Evolutionary conservation across 192 early-diverging fungal genomes (phyloP).

Genomic region (Lunasporangiospora selenospora): DNA sequence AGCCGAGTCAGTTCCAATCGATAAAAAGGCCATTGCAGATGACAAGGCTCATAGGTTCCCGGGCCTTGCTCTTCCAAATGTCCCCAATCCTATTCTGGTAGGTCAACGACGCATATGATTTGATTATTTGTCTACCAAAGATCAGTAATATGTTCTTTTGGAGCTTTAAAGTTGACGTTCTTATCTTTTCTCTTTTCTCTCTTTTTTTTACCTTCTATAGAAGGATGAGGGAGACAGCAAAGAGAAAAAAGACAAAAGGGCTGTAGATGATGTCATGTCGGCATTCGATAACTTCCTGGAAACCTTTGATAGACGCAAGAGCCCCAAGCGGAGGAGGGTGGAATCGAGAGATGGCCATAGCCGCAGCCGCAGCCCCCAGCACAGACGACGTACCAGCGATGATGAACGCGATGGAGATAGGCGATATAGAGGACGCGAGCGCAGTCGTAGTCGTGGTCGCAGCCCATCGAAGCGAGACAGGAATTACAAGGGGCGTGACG

Average conservation of each 20-base stretch:
- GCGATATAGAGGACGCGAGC: constrained; percentile 14
- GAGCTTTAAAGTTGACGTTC: no score
- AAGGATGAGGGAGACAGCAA: constrained; percentile 11
- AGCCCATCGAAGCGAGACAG: constrained; percentile 41
- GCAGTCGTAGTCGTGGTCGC: constrained; percentile 33
- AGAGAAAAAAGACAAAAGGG: constrained; percentile 14
- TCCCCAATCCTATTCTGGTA: constrained; percentile 58
- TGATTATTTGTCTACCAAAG: no score
- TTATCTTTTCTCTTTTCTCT: no score
- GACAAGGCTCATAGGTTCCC: constrained; percentile 77
- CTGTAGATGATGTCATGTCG: constrained; percentile 61
- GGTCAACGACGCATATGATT: no score
- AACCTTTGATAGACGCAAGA: constrained; percentile 29
- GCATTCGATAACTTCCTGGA: constrained; percentile 65
- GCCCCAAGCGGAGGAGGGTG: constrained; percentile 34
- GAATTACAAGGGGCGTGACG: constrained; percentile 17
- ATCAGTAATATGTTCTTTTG: no score
- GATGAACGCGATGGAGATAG: constrained; percentile 22
- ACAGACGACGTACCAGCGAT: constrained; percentile 41
- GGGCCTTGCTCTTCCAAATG: constrained; percentile 71
- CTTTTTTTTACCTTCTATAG: background rate
- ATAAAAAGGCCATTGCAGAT: constrained; percentile 44
- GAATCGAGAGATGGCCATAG: constrained; percentile 8
- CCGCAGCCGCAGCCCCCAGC: constrained; percentile 19
- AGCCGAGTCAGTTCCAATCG: constrained; percentile 16